These are phyloP conservation scores for Avena eriantha DNA, from an alignment of 176 grass and related monocot species.

Conservation along the genomic window DNA sequence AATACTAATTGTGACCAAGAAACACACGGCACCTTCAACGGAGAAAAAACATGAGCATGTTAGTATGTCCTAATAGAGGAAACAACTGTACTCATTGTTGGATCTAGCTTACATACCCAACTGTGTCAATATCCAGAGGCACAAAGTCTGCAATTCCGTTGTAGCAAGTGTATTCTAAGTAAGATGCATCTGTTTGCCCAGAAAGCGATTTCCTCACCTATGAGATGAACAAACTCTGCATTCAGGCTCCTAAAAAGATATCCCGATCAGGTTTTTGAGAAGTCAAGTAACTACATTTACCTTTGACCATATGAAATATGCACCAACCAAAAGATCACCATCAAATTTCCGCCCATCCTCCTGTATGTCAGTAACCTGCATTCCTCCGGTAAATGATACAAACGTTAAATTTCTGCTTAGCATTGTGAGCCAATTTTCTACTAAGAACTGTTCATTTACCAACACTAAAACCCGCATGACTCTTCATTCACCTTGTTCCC, in stretches of 20 bases:
- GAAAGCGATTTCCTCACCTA: constrained; percentile 86
- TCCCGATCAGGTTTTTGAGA: constrained; percentile 22
- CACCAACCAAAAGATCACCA: constrained; percentile 91
- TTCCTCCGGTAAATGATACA: background rate
- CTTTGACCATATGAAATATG: constrained; percentile 93
- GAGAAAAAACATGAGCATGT: constrained; percentile 16
- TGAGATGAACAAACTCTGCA: constrained; percentile 5
- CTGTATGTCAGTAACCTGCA: constrained; percentile 79
- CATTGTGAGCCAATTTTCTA: background rate
- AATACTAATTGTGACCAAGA: constrained; percentile 99
- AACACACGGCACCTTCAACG: constrained; percentile 77
- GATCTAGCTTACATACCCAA: constrained; percentile 63
- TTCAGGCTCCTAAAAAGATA: background rate
- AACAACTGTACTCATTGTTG: constrained; percentile 3
- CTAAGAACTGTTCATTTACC: too few relatives aligned
- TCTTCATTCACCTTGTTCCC: constrained; percentile 71
- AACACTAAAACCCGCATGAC: background rate
- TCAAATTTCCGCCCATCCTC: constrained; percentile 84
- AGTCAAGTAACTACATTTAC: constrained; percentile 45
- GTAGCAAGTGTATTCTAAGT: constrained; percentile 94
- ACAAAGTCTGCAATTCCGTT: constrained; percentile 94
- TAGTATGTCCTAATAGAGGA: constrained; percentile 32
- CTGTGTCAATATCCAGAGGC: constrained; percentile 89
- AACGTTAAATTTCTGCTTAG: background rate
- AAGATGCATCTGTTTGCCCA: constrained; percentile 66